These are phyloP conservation scores for Gastrolobium villosum DNA, from an alignment of 306 rosid species.

Conservation along the genomic window DNA sequence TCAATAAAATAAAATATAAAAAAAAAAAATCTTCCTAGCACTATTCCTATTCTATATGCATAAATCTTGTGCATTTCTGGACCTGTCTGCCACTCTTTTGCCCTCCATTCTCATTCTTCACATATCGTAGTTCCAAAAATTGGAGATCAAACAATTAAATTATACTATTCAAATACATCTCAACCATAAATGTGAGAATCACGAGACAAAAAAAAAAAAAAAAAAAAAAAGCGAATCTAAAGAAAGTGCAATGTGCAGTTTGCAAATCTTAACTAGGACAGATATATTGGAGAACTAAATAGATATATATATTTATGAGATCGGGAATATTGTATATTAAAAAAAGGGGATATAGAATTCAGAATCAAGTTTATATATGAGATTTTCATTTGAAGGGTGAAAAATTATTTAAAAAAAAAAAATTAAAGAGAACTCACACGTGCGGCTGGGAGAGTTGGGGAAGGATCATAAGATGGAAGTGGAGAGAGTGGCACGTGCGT, in stretches of 20 bases:
- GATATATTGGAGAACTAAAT: not conserved
- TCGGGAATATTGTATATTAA: not conserved
- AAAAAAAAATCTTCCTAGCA: too few species aligned
- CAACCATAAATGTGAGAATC: constrained; percentile 8
- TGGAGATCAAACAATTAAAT: constrained; percentile 20
- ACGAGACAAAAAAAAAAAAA: constrained; percentile 32
- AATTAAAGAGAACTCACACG: constrained; percentile 66
- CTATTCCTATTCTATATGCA: not conserved
- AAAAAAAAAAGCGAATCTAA: not conserved
- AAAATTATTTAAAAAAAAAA: too few species aligned
- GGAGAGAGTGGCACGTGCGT: constrained; percentile 61
- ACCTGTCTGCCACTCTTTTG: not conserved
- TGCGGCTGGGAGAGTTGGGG: constrained; percentile 49
- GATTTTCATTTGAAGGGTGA: not conserved
- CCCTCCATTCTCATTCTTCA: not conserved
- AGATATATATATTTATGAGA: constrained; percentile 28
- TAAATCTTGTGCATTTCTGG: not conserved
- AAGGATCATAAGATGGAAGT: not conserved
- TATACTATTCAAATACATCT: not conserved
- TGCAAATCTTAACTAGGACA: constrained; percentile 17
- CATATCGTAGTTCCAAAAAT: not conserved
- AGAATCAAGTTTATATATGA: constrained; percentile 7
- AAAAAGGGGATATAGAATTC: not conserved
- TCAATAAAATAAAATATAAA: not conserved
- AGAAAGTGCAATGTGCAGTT: not conserved